Evolutionary conservation across 108 stramenopile genomes (phyloP), one percentile per base, ranked within the genome.

Genomic region (Fistulifera pelliculosa): DNA sequence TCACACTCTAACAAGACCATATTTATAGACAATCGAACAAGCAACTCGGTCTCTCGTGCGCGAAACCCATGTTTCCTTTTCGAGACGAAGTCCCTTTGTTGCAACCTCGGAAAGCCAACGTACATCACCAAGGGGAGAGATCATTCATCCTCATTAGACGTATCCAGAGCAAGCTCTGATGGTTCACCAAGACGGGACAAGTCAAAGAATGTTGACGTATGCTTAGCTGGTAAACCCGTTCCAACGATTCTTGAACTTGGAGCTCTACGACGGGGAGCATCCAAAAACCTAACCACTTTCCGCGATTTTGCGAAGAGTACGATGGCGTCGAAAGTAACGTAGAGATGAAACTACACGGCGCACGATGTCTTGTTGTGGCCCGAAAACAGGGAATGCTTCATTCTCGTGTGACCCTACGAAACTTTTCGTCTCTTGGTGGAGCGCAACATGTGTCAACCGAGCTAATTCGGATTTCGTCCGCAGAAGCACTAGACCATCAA

Each of bases 271-370:
- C 39, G 67, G 38, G 76, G 76, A 12, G 68, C 71, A 14, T n/a
- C 62, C 23, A 78, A 69, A 27, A 17, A 11, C 44, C 44, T 11
- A 21, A 17, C 19, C 31, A 35, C 8, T 35, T 35, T 35, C 31
- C 31, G 31, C 31, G 31, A 8, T 35, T 8, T 35, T 35, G 3
- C 8, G 31, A 35, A 35, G 31, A 35, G 31, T 35, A 35, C 8
- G 44, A 45, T 21, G 19, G 19, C 44, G 6, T 17, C 16, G 71
- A 72, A 10, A 79, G 76, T 27, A 62, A 69, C 35, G 69, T 83
- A 0, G 85, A 87, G 66, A 43, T 66, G 25, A 92, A 92, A 54
- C 58, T 92, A 18, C 49, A 54, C 8, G 48, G 79, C 26, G 86
- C 90, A 10, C 53, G 53, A 49, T 62, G 70, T 13, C 64, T 92